These are phyloP conservation scores for Polyplosphaeria fusca DNA, from an alignment of 495 filamentous ascomycete genomes.

Conservation along the genomic window DNA sequence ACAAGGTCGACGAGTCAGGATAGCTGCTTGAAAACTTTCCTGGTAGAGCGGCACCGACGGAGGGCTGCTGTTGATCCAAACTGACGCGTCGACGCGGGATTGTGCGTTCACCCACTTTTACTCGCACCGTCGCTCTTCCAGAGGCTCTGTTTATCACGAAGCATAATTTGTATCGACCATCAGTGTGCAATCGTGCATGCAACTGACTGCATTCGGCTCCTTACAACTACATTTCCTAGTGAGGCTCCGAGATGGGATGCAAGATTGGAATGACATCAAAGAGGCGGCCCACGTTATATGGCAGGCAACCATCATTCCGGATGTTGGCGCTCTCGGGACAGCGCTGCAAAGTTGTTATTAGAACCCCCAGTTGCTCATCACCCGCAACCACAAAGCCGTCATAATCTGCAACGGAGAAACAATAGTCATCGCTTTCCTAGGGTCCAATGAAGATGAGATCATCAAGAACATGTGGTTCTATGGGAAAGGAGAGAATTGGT, in stretches of 20 bases:
- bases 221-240: no score
- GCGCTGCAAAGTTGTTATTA: not conserved
- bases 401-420: slow-evolving; percentile 1
- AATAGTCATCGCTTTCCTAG: slow-evolving; percentile 1
- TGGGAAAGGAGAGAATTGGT: not conserved
- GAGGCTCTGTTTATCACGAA: no score
- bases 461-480: not conserved
- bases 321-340: not conserved
- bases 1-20: no score
- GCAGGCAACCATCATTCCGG: not conserved
- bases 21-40: no score
- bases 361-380: not conserved
- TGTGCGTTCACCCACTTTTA: no score
- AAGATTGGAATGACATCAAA: not conserved
- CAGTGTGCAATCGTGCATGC: no score
- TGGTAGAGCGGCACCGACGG: no score
- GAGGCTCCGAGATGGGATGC: not conserved
- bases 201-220: no score
- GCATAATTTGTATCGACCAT: no score
- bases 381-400: not conserved
- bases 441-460: not conserved
- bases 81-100: no score
- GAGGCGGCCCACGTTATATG: not conserved
- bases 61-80: no score
- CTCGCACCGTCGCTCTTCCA: no score